These are phyloP conservation scores for Lathyrus aphaca DNA, from an alignment of 306 rosid species.

Conservation along the genomic window DNA sequence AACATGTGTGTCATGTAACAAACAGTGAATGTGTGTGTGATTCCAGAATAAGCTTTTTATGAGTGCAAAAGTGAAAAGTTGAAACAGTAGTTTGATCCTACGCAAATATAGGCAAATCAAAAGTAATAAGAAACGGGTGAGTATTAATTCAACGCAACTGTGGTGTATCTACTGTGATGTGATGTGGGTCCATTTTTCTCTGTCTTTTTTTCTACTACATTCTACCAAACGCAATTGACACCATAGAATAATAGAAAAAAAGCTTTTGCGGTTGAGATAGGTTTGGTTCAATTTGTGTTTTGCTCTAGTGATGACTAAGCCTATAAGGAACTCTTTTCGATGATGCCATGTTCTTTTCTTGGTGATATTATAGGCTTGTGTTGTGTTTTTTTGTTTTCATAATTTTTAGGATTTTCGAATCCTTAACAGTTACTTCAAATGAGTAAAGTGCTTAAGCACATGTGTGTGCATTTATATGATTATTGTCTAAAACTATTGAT, in stretches of 20 bases:
- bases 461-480: too few relatives aligned
- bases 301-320: slow-evolving; percentile 7
- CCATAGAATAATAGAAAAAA: slow-evolving; percentile 30
- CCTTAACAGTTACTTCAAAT: too few relatives aligned
- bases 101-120: slow-evolving; percentile 54
- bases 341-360: not conserved
- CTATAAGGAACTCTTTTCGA: not conserved
- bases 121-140: slow-evolving; percentile 13
- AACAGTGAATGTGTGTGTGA: not conserved
- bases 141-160: slow-evolving; percentile 31
- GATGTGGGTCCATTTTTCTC: slow-evolving; percentile 52
- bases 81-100: slow-evolving; percentile 58
- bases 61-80: slow-evolving; percentile 38
- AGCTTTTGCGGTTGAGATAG: slow-evolving; percentile 54
- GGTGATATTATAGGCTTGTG: not conserved
- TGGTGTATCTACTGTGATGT: slow-evolving; percentile 16
- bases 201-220: slow-evolving; percentile 47
- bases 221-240: slow-evolving; percentile 59
- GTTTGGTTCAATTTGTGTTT: slow-evolving; percentile 14
- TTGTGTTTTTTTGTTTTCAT: not conserved
- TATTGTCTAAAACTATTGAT: too few relatives aligned
- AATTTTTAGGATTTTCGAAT: too few relatives aligned
- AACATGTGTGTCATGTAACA: not conserved
- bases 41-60: slow-evolving; percentile 34
- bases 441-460: too few relatives aligned